phyloP scores from a whole-genome alignment of 305 asterid genomes.

The Fraxinus baroniana region DNA sequence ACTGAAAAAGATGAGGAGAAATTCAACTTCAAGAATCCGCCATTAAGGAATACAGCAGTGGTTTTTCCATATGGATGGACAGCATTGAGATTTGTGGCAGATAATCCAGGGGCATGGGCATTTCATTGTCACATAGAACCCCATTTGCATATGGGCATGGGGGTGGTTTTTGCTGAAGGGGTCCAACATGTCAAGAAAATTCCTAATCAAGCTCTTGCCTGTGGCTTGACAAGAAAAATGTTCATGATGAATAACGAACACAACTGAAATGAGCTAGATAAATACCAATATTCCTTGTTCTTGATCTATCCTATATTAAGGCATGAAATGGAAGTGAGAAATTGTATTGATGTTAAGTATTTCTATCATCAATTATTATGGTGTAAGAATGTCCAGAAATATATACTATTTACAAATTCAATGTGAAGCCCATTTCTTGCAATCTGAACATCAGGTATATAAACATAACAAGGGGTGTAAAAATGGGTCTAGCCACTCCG shows the following conservation, averaged over 20 bases:
- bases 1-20: constrained; percentile 30
- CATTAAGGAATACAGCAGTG: constrained; percentile 59
- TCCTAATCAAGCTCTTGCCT: constrained; percentile 54
- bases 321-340: neutral
- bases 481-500: neutral
- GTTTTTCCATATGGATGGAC: constrained; percentile 85
- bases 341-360: neutral
- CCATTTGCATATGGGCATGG: constrained; percentile 83
- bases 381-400: neutral
- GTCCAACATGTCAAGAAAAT: constrained; percentile 29
- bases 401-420: neutral
- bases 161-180: constrained; percentile 68
- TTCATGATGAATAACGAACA: constrained; percentile 23
- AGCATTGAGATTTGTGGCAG: constrained; percentile 66
- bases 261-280: constrained; percentile 5
- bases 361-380: neutral
- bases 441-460: neutral
- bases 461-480: neutral
- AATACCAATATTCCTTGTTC: neutral
- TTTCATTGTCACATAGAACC: constrained; percentile 85
- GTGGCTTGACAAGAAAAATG: constrained; percentile 67
- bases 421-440: neutral
- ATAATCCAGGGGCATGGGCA: constrained; percentile 89
- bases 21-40: constrained; percentile 62
- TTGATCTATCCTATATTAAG: neutral